Base-by-base conservation (phyloP, 257 asterid species). In the Solanum bulbocastanum region DNA sequence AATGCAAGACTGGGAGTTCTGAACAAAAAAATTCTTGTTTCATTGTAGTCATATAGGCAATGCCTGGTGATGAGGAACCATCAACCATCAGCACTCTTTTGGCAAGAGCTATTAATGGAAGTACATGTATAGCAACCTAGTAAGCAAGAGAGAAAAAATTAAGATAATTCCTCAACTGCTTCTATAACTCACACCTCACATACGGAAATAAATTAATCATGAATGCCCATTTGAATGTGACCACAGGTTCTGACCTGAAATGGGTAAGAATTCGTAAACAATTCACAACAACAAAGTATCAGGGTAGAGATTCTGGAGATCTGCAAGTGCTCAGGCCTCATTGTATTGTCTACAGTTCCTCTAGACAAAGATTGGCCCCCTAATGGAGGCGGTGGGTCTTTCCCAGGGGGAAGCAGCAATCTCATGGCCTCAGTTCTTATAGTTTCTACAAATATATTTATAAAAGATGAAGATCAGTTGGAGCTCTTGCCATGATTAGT, bases 21-120 rank as follows among this genome's bases (percentile, higher is more conserved):
- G 96, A 92, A 90, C 93, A 92, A 87, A 97, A 87, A 81, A 94
- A 88, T 86, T 95, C 99, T 89, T 91, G 96, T 85, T 93, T 94
- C 91, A 92, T 88, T 85, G 89, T 90, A 88, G 90, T 86, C 95
- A 92, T 92, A 87, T 93, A 92, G 88, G 95, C 88, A 36, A 88
- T 92, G 89, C 93, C 86, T 73, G 33, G 90, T 35, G 92, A 88
- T 83, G 88, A 86, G 76, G 98, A 93, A 84, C 98, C 96, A 91
- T 96, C 98, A 75, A 95, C 95, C 93, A 90, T 89, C 92, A 97
- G 90, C 89, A 96, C 98, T 92, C 99, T 94, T 83, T 89, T 90
- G 86, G 91, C 91, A 91, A 97, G 90, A 84, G 96, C 94, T 66
- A 95, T 68, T 68, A 97, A 89, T 49, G 94, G 92, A 83, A 83